Percentiles rank a stretch among this genome's conserved stretches.
These are phyloP conservation scores for Sphaerulina musiva DNA, from an alignment of 2,329 filamentous ascomycete species.

Conservation along the genomic window DNA sequence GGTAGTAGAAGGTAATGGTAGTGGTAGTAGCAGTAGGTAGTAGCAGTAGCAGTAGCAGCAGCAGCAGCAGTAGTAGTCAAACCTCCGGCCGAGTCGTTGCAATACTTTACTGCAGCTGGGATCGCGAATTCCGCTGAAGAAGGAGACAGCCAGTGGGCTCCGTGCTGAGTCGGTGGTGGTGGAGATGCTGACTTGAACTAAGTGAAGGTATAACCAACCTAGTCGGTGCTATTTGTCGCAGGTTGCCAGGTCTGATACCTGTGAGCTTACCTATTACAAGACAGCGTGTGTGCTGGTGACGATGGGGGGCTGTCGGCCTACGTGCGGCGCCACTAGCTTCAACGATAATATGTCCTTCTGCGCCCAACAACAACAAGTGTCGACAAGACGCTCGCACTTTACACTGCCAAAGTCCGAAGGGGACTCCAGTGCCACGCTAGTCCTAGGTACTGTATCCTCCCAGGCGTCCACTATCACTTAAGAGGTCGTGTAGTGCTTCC, in stretches of 20 bases:
- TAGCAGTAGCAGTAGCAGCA: too few relatives aligned
- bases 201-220: not conserved
- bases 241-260: not conserved
- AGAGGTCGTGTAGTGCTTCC: too few relatives aligned
- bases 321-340: conserved; percentile 18
- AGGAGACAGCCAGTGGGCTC: not conserved
- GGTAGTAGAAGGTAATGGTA: too few relatives aligned
- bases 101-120: too few relatives aligned
- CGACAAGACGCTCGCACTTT: conserved; percentile 9
- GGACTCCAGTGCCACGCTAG: not conserved
- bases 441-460: too few relatives aligned
- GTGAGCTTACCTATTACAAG: not conserved
- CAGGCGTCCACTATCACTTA: too few relatives aligned
- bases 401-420: not conserved
- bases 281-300: not conserved
- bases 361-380: conserved; percentile 1
- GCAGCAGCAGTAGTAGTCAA: not conserved
- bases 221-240: not conserved
- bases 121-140: not conserved
- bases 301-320: conserved; percentile 1
- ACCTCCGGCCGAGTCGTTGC: too few relatives aligned
- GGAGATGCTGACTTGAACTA: not conserved
- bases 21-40: not conserved
- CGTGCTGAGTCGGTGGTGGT: conserved; percentile 8
- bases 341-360: conserved; percentile 8